Evolutionary conservation across 2,329 filamentous ascomycete genomes (phyloP).

Genomic region (Penicillium sp.): DNA sequence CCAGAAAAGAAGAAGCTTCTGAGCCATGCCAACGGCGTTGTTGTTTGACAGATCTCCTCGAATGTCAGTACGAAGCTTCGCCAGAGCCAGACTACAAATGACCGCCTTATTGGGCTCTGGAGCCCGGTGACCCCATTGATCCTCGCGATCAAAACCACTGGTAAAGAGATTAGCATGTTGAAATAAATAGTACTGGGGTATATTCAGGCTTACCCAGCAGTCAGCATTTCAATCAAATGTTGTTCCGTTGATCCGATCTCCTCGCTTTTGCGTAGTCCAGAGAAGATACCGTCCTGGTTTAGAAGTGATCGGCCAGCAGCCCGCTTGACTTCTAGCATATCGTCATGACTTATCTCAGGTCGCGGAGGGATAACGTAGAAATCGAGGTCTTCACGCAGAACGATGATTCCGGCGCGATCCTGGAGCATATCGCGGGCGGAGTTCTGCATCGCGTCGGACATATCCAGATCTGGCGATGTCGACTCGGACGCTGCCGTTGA

Average conservation of each 20-base stretch:
- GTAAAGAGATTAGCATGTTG: slow-evolving; percentile 17
- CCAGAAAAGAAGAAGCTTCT: slow-evolving; percentile 97
- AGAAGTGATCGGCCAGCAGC: slow-evolving; percentile 86
- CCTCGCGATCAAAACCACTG: slow-evolving; percentile 95
- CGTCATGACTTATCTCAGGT: slow-evolving; percentile 78
- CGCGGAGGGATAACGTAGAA: slow-evolving; percentile 94
- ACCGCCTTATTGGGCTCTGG: slow-evolving; percentile 98
- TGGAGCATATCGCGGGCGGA: slow-evolving; percentile 77
- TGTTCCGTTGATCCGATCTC: slow-evolving; percentile 96
- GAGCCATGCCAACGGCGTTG: slow-evolving; percentile 92
- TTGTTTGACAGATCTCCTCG: slow-evolving; percentile 73
- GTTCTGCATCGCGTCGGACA: slow-evolving; percentile 71
- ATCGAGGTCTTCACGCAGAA: slow-evolving; percentile 92
- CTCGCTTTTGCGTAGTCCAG: slow-evolving; percentile 89
- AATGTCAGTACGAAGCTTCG: slow-evolving; percentile 89
- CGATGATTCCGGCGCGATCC: slow-evolving; percentile 93
- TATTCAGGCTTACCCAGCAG: slow-evolving; percentile 75
- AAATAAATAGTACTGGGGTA: background rate
- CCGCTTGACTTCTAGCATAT: slow-evolving; percentile 96
- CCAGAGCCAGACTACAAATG: slow-evolving; percentile 93
- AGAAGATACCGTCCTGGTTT: slow-evolving; percentile 92
- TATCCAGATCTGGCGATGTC: slow-evolving; percentile 62
- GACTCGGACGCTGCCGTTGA: slow-evolving; percentile 70
- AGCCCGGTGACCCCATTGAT: slow-evolving; percentile 94
- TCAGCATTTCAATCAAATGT: slow-evolving; percentile 98